Percentiles rank a stretch among this genome's conserved stretches.
These are phyloP conservation scores for Dryadomyces quercus-mongolicae DNA, from an alignment of 2,329 filamentous ascomycete species.

Conservation along the genomic window DNA sequence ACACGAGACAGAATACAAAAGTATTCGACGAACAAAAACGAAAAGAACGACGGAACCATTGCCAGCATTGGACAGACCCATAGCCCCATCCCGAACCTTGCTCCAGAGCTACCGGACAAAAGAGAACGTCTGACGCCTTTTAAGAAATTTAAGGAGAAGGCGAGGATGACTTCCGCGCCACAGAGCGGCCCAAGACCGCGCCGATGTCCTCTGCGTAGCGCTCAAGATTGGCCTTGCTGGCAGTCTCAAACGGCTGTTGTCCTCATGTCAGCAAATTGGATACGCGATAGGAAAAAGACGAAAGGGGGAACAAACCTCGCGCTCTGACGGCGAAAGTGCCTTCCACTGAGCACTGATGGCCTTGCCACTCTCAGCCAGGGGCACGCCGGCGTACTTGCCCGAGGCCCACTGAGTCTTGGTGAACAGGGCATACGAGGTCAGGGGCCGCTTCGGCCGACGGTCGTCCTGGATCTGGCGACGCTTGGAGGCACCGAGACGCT, in stretches of 20 bases:
- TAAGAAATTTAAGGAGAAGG: not conserved
- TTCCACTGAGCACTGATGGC: conserved; percentile 29
- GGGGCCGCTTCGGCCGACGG: conserved; percentile 30
- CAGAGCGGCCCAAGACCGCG: conserved; percentile 11
- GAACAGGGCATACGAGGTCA: conserved; percentile 23
- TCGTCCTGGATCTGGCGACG: conserved; percentile 27
- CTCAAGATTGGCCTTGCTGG: conserved; percentile 16
- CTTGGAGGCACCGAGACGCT: conserved; percentile 20
- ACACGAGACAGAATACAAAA: not conserved
- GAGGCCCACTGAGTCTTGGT: conserved; percentile 24
- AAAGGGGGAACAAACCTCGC: conserved; percentile 21
- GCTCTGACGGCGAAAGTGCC: conserved; percentile 26
- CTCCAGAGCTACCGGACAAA: not conserved
- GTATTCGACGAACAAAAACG: not conserved
- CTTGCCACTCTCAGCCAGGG: conserved; percentile 13
- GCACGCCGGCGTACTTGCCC: conserved; percentile 13
- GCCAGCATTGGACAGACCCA: not conserved
- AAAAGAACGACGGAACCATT: not conserved
- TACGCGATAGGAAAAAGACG: not conserved
- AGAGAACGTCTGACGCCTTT: not conserved
- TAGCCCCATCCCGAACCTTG: not conserved
- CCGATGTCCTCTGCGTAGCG: conserved; percentile 20
- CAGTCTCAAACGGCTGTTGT: conserved; percentile 23
- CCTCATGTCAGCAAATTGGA: not conserved
- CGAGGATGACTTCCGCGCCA: not conserved